Conservation (phyloP, 148 eudicot genomes). For the Dysphania ambrosioides region DNA sequence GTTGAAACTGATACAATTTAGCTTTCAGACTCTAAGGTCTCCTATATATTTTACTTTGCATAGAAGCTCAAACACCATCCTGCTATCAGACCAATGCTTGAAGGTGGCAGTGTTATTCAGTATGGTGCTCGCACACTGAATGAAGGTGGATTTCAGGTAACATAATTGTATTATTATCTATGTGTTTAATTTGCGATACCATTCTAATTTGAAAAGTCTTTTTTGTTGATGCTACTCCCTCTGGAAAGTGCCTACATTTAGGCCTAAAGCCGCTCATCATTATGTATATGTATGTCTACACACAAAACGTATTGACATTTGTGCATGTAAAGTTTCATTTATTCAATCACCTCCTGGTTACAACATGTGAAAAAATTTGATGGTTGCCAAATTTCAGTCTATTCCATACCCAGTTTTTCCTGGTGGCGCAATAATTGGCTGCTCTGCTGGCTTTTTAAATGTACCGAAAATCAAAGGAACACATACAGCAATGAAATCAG, state of each 20-base stretch:
- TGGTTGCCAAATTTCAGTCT: slow-evolving; percentile 86
- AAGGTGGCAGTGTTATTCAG: slow-evolving; percentile 84
- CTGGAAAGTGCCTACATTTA: neutral
- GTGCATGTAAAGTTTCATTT: slow-evolving; percentile 5
- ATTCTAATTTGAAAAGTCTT: neutral
- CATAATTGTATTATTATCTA: slow-evolving; percentile 1
- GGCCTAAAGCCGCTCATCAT: neutral
- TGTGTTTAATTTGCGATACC: too few species aligned
- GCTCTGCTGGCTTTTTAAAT: slow-evolving; percentile 97
- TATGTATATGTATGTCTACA: neutral
- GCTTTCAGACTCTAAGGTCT: slow-evolving; percentile 4
- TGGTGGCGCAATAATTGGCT: slow-evolving; percentile 94
- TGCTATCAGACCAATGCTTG: slow-evolving; percentile 71
- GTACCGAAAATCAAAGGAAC: slow-evolving; percentile 97
- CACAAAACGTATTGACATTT: neutral
- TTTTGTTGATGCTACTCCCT: neutral
- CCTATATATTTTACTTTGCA: slow-evolving; percentile 13
- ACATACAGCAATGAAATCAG: slow-evolving; percentile 99
- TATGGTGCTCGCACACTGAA: slow-evolving; percentile 96
- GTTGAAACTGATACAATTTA: neutral
- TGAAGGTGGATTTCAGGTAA: slow-evolving; percentile 99
- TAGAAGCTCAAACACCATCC: slow-evolving; percentile 95
- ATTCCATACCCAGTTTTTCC: slow-evolving; percentile 99
- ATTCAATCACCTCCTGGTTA: neutral
- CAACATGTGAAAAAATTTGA: slow-evolving; percentile 33